Conservation (phyloP, 371 early-diverging fungal genomes). For the Phascolomyces articulosus region DNA sequence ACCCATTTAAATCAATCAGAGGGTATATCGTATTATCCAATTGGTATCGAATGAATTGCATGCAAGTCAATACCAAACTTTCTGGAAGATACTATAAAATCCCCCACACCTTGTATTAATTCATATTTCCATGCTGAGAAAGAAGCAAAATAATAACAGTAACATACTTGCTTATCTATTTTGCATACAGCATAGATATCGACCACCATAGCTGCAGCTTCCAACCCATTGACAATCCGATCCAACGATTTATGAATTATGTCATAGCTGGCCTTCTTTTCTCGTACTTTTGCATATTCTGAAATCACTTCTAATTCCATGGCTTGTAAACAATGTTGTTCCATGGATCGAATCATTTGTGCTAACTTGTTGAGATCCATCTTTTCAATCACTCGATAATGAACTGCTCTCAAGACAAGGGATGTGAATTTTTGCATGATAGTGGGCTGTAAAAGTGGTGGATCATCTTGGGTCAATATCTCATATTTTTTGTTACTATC, state of each 20-base stretch:
- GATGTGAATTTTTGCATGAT: constrained; percentile 6
- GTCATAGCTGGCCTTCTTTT: neutral
- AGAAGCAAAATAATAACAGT: neutral
- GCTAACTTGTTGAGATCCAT: neutral
- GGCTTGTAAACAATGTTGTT: neutral
- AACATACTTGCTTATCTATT: constrained; percentile 29
- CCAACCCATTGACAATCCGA: constrained; percentile 21
- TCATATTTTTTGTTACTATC: neutral
- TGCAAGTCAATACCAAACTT: constrained; percentile 29
- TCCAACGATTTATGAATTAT: constrained; percentile 1
- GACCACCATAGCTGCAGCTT: constrained; percentile 28
- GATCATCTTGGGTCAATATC: neutral
- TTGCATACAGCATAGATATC: constrained; percentile 29
- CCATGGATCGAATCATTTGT: constrained; percentile 1
- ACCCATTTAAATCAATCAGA: constrained; percentile 29
- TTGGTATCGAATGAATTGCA: constrained; percentile 32
- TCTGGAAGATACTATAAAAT: constrained; percentile 23
- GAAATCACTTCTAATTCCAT: constrained; percentile 6
- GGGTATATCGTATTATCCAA: constrained; percentile 45
- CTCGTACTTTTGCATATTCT: neutral
- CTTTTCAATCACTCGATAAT: neutral
- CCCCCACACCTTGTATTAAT: too few species aligned
- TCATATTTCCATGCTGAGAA: too few species aligned
- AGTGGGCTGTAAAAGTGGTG: neutral
- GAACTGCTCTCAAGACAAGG: neutral